Percentiles rank a stretch among this genome's conserved stretches.
These are phyloP conservation scores for Phylloporus arenicola DNA, from an alignment of 768 basidiomycete genomes.

Conservation along the genomic window DNA sequence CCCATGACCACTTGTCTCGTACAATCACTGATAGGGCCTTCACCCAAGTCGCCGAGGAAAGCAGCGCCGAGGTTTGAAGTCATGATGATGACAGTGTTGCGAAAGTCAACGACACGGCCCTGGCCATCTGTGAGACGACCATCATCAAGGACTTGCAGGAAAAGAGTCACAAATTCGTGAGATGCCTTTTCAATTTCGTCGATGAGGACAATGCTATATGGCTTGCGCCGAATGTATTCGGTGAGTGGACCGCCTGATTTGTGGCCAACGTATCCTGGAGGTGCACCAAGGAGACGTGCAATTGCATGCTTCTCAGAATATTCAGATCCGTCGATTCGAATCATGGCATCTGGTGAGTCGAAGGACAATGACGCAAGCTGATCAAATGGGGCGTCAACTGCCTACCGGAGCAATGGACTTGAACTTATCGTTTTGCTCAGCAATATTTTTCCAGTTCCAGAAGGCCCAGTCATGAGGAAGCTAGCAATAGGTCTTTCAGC, in stretches of 20 bases:
- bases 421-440: slow-evolving; percentile 78
- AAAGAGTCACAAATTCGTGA: slow-evolving; percentile 64
- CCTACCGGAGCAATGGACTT: not conserved
- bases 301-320: slow-evolving; percentile 83
- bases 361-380: slow-evolving; percentile 87
- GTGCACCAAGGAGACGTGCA: slow-evolving; percentile 62
- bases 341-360: slow-evolving; percentile 87
- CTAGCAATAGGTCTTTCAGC: slow-evolving; percentile 84
- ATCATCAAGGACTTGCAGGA: slow-evolving; percentile 86
- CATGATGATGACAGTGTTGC: slow-evolving; percentile 91
- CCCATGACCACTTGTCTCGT: slow-evolving; percentile 68
- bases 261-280: slow-evolving; percentile 89
- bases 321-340: slow-evolving; percentile 88
- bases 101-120: slow-evolving; percentile 83
- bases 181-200: slow-evolving; percentile 92
- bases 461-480: slow-evolving; percentile 90
- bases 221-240: slow-evolving; percentile 88
- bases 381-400: slow-evolving; percentile 4
- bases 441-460: slow-evolving; percentile 87
- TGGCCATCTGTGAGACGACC: slow-evolving; percentile 90
- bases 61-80: slow-evolving; percentile 86
- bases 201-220: slow-evolving; percentile 80
- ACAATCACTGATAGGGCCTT: slow-evolving; percentile 58
- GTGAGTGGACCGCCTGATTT: slow-evolving; percentile 88
- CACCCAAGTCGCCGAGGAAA: slow-evolving; percentile 68